These are phyloP conservation scores for Saitozyma sp. DNA, from an alignment of 768 basidiomycete genomes.

Conservation along the genomic window DNA sequence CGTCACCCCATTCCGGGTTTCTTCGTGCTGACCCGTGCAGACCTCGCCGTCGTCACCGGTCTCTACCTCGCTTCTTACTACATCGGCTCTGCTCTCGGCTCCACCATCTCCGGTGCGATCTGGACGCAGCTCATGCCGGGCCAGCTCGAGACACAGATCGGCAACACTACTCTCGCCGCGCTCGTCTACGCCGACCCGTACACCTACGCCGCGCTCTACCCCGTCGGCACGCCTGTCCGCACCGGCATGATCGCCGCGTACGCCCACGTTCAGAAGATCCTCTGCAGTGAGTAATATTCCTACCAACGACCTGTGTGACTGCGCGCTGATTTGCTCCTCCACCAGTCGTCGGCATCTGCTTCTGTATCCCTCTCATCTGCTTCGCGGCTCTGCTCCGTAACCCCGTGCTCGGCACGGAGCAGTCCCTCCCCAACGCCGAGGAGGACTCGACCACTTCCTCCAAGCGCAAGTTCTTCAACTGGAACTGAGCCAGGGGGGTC, in stretches of 20 bases:
- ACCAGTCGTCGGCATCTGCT: conserved; percentile 32
- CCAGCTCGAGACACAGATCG: conserved; percentile 18
- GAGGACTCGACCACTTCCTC: conserved; percentile 6
- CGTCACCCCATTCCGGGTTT: neutral
- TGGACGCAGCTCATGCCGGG: conserved; percentile 45
- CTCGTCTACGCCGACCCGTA: conserved; percentile 41
- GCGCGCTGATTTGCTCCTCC: neutral
- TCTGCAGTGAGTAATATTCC: conserved; percentile 23
- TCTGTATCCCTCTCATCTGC: conserved; percentile 26
- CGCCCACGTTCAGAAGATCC: conserved; percentile 32
- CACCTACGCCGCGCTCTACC: conserved; percentile 27
- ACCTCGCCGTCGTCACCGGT: conserved; percentile 32
- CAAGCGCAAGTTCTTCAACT: no score
- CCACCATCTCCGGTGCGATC: conserved; percentile 47
- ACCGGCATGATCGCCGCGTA: conserved; percentile 38
- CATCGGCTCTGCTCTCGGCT: conserved; percentile 39
- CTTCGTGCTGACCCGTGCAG: conserved; percentile 1
- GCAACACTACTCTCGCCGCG: conserved; percentile 35
- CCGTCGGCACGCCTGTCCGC: conserved; percentile 32
- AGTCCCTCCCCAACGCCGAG: conserved; percentile 37
- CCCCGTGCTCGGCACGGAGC: conserved; percentile 28
- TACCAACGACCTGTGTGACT: neutral
- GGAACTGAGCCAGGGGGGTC: no score
- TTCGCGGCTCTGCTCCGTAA: conserved; percentile 32
- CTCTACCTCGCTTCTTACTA: conserved; percentile 32